Conservation (phyloP, 2,329 filamentous ascomycete species). For the Alternaria angustiovoidea region DNA sequence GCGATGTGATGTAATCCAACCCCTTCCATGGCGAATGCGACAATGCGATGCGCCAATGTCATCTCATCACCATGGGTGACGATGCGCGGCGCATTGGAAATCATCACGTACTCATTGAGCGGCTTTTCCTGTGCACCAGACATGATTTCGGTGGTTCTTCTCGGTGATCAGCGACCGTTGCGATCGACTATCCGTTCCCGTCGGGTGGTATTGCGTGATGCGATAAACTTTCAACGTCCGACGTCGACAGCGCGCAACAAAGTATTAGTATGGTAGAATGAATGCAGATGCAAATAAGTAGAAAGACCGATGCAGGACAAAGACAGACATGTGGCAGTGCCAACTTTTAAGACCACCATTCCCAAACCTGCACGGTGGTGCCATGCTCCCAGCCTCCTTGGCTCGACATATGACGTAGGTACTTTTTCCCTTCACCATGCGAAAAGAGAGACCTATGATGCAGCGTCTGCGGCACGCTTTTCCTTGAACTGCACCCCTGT, state of each 20-base stretch:
- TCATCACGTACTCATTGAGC: slow-evolving; percentile 44
- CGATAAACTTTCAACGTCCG: neutral
- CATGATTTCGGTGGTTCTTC: slow-evolving; percentile 26
- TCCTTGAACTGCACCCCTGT: slow-evolving; percentile 3
- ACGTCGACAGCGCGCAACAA: neutral
- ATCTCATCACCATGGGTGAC: neutral
- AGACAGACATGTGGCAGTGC: slow-evolving; percentile 13
- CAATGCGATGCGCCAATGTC: neutral
- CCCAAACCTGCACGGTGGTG: slow-evolving; percentile 3
- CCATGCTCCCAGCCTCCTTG: slow-evolving; percentile 11
- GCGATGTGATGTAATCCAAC: neutral
- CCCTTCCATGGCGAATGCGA: neutral
- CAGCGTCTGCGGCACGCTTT: neutral
- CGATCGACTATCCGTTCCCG: slow-evolving; percentile 10
- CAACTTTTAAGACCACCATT: slow-evolving; percentile 13
- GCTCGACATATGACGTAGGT: slow-evolving; percentile 14
- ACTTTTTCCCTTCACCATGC: slow-evolving; percentile 1
- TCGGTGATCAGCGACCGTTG: slow-evolving; percentile 13
- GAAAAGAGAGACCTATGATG: neutral
- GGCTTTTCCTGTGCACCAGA: slow-evolving; percentile 39
- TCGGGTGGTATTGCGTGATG: slow-evolving; percentile 1
- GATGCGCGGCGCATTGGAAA: neutral
- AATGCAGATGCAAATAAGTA: neutral
- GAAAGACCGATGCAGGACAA: slow-evolving; percentile 4
- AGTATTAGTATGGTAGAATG: neutral